These are phyloP conservation scores for Cyclanthera cordifolia DNA, from an alignment of 306 rosid genomes.

Conservation along the genomic window DNA sequence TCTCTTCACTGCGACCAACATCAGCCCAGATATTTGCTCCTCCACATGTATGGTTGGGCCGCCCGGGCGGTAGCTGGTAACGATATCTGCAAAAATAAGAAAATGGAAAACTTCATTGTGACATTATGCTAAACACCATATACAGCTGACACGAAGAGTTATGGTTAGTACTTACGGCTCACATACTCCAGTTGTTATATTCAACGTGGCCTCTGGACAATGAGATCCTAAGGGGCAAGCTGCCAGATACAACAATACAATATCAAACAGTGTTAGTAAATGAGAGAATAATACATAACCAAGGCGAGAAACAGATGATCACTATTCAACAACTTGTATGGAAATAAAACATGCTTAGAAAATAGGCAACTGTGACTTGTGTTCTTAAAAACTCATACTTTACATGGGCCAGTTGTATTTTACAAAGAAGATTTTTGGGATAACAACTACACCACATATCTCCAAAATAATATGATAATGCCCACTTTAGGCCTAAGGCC, in stretches of 20 bases:
- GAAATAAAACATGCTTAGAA: too few relatives aligned
- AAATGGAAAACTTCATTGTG: not conserved
- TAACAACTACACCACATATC: too few relatives aligned
- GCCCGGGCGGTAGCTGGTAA: constrained; percentile 74
- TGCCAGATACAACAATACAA: constrained; percentile 23
- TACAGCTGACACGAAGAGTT: not conserved
- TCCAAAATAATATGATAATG: too few relatives aligned
- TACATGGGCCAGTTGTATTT: too few relatives aligned
- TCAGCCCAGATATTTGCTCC: constrained; percentile 96
- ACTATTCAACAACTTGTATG: too few relatives aligned
- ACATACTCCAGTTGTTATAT: constrained; percentile 66
- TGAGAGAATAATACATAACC: not conserved
- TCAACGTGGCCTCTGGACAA: constrained; percentile 72
- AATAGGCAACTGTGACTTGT: too few relatives aligned
- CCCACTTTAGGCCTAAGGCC: too few relatives aligned
- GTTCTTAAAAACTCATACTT: too few relatives aligned
- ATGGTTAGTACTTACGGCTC: constrained; percentile 73
- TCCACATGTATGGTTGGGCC: constrained; percentile 82
- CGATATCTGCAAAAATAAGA: constrained; percentile 47
- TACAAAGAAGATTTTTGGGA: too few relatives aligned
- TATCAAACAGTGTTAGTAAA: constrained; percentile 29
- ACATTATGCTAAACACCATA: constrained; percentile 8
- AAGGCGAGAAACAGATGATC: too few relatives aligned
- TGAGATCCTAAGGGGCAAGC: constrained; percentile 95
- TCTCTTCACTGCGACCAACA: constrained; percentile 52